These are phyloP conservation scores for Castanea sativa DNA, from an alignment of 306 rosid genomes.

Conservation along the genomic window DNA sequence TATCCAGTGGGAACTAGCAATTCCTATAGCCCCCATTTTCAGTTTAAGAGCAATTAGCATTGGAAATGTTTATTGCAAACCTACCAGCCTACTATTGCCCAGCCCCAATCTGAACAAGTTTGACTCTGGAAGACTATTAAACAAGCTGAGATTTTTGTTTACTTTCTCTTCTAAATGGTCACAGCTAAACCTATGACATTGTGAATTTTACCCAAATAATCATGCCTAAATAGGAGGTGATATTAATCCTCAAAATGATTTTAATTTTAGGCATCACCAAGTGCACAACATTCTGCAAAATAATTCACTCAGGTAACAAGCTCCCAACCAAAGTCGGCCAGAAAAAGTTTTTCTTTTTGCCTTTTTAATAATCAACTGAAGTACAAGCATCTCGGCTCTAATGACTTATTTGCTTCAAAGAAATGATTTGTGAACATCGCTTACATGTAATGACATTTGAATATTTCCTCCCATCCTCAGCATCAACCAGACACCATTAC, in stretches of 20 bases:
- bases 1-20: background rate
- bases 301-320: background rate
- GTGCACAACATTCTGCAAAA: background rate
- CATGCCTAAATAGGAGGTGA: background rate
- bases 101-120: background rate
- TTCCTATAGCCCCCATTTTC: background rate
- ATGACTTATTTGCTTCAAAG: background rate
- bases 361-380: background rate
- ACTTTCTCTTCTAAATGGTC: background rate
- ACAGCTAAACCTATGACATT: background rate
- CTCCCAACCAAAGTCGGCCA: background rate
- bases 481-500: background rate
- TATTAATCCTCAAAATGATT: background rate
- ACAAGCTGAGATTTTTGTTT: background rate
- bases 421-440: background rate
- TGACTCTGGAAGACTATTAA: background rate
- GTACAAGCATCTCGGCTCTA: background rate
- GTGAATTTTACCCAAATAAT: background rate
- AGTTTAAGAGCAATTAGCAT: background rate
- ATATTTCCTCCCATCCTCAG: background rate
- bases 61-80: background rate
- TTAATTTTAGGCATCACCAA: background rate
- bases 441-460: background rate
- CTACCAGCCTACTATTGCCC: background rate
- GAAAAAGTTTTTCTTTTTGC: background rate